Conservation (phyloP, 768 basidiomycete genomes). For the Calocera cornea region DNA sequence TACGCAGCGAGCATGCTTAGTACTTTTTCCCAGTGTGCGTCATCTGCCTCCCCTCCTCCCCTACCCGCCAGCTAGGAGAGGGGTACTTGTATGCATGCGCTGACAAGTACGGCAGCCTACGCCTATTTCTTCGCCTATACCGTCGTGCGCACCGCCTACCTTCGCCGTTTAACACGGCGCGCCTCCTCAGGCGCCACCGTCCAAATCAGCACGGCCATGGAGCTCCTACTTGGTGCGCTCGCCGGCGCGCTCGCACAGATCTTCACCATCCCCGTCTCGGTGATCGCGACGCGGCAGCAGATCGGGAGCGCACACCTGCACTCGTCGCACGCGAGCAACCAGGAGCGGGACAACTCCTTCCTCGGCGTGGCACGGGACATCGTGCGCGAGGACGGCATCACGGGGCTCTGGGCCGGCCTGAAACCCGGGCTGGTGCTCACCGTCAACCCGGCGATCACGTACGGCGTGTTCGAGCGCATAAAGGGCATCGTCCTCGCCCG, state of each 20-base stretch:
- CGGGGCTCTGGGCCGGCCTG: slow-evolving; percentile 84
- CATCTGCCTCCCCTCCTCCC: background rate
- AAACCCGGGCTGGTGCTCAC: slow-evolving; percentile 90
- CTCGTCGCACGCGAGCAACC: background rate
- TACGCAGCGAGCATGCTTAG: slow-evolving; percentile 96
- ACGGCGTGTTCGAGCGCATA: slow-evolving; percentile 84
- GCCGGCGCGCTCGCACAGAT: slow-evolving; percentile 93
- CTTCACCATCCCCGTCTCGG: slow-evolving; percentile 94
- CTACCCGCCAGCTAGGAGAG: background rate
- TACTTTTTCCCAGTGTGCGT: slow-evolving; percentile 92
- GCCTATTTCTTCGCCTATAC: slow-evolving; percentile 99
- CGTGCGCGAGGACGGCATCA: slow-evolving; percentile 72
- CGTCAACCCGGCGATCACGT: slow-evolving; percentile 94
- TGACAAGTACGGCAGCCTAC: slow-evolving; percentile 48
- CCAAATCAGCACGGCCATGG: slow-evolving; percentile 57
- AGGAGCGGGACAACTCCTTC: slow-evolving; percentile 51
- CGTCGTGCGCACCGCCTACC: slow-evolving; percentile 70
- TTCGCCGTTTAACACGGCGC: slow-evolving; percentile 49
- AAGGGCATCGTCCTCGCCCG: slow-evolving; percentile 54
- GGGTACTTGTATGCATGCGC: slow-evolving; percentile 4
- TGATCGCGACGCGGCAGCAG: slow-evolving; percentile 96
- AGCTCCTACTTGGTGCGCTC: slow-evolving; percentile 75
- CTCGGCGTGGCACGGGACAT: slow-evolving; percentile 71
- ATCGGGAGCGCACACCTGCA: slow-evolving; percentile 37
- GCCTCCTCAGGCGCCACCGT: slow-evolving; percentile 45